These are phyloP conservation scores for Phycomyces blakesleeanus DNA, from an alignment of 192 early-diverging fungal genomes.

Conservation along the genomic window DNA sequence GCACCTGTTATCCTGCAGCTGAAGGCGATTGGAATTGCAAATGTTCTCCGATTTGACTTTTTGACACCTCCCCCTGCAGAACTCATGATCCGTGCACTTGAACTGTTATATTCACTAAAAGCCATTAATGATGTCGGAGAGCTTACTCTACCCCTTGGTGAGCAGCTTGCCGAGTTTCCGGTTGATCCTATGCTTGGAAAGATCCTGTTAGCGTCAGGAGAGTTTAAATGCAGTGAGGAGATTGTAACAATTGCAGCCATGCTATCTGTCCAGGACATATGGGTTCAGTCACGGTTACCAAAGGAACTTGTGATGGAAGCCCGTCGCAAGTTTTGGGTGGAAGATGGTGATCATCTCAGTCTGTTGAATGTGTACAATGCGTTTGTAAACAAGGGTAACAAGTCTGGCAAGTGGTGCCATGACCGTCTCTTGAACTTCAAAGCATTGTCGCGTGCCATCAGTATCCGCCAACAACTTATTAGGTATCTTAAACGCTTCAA, in stretches of 20 bases:
- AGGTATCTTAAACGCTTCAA: slow-evolving; percentile 53
- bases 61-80: slow-evolving; percentile 71
- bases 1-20: slow-evolving; percentile 66
- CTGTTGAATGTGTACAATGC: slow-evolving; percentile 74
- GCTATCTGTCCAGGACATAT: slow-evolving; percentile 67
- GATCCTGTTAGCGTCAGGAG: slow-evolving; percentile 58
- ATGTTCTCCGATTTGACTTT: slow-evolving; percentile 77
- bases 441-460: slow-evolving; percentile 74
- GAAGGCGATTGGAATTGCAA: slow-evolving; percentile 79
- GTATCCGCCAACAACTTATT: slow-evolving; percentile 88
- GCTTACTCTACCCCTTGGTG: slow-evolving; percentile 67
- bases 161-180: slow-evolving; percentile 71
- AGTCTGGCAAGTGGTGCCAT: slow-evolving; percentile 80
- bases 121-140: slow-evolving; percentile 68
- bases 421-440: slow-evolving; percentile 74
- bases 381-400: slow-evolving; percentile 53
- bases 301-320: slow-evolving; percentile 48
- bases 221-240: slow-evolving; percentile 68
- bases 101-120: slow-evolving; percentile 70
- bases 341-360: slow-evolving; percentile 71
- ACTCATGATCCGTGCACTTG: slow-evolving; percentile 65
- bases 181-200: slow-evolving; percentile 69
- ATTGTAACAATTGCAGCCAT: slow-evolving; percentile 77
- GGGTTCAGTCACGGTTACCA: slow-evolving; percentile 35
- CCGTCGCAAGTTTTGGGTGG: slow-evolving; percentile 66